Evolutionary conservation across 108 stramenopile species (phyloP).

Genomic region (Cyclotella choctawhatcheeana): DNA sequence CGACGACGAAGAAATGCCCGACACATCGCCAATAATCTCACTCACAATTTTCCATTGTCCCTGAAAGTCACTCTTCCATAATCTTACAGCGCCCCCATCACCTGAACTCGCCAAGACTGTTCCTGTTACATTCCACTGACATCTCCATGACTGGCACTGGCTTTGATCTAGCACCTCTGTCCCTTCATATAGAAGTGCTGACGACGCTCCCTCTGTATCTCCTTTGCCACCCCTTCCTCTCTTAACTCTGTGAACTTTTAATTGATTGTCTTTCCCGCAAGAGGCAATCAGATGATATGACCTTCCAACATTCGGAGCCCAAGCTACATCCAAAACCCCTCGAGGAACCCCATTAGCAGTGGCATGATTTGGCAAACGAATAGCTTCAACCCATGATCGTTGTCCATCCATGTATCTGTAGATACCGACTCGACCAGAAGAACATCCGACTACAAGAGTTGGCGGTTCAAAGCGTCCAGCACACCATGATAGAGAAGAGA

Average conservation of each 20-base stretch:
- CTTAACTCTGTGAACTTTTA: conserved; percentile 50
- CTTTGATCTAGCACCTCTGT: conserved; percentile 57
- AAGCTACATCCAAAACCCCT: conserved; percentile 89
- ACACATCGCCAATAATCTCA: conserved; percentile 49
- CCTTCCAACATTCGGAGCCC: conserved; percentile 95
- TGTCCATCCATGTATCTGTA: conserved; percentile 72
- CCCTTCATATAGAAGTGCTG: conserved; percentile 64
- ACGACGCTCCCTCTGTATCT: conserved; percentile 16
- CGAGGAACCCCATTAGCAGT: conserved; percentile 45
- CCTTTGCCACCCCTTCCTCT: conserved; percentile 27
- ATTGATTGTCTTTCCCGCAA: conserved; percentile 58
- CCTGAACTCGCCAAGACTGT: conserved; percentile 88
- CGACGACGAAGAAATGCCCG: not conserved
- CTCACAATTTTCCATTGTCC: conserved; percentile 80
- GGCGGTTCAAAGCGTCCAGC: conserved; percentile 91
- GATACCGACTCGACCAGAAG: conserved; percentile 53
- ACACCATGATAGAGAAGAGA: conserved; percentile 91
- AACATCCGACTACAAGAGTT: conserved; percentile 84
- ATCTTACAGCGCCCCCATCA: conserved; percentile 79
- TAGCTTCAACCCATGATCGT: conserved; percentile 67
- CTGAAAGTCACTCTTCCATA: conserved; percentile 81
- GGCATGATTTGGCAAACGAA: conserved; percentile 53
- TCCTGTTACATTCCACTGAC: conserved; percentile 92
- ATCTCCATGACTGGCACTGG: conserved; percentile 78
- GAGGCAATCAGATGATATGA: conserved; percentile 89